Conservation (phyloP, 1,139 yeast genomes). For the Hanseniaspora uvarum region DNA sequence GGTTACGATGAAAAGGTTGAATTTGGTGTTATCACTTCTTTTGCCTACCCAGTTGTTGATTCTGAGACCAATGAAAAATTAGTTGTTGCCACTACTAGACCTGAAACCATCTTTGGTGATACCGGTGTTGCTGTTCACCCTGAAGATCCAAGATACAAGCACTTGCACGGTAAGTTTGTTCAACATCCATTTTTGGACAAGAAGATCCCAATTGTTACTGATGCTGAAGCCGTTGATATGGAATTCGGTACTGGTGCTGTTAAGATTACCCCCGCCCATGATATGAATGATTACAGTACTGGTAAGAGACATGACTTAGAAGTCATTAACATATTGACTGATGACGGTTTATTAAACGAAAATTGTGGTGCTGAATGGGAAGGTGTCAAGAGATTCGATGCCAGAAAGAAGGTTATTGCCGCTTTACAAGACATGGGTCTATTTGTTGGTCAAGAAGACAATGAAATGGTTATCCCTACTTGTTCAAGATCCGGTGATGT, state of each 20-base stretch:
- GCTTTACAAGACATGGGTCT: conserved; percentile 56
- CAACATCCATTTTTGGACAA: conserved; percentile 84
- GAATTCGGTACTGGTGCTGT: conserved; percentile 99
- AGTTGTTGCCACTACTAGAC: conserved; percentile 95
- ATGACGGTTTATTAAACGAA: conserved; percentile 82
- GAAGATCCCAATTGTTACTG: conserved; percentile 77
- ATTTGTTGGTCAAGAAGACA: conserved; percentile 74
- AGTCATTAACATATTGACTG: conserved; percentile 80
- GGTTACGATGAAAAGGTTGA: conserved; percentile 84
- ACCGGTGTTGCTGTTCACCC: conserved; percentile 98
- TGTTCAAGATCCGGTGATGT: conserved; percentile 96
- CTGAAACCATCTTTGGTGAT: conserved; percentile 96
- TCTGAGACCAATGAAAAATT: conserved; percentile 64
- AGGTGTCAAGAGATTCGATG: conserved; percentile 90
- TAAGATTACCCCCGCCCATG: conserved; percentile 97
- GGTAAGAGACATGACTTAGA: conserved; percentile 91
- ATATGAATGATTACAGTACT: conserved; percentile 88
- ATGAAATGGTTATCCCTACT: conserved; percentile 87
- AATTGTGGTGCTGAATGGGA: conserved; percentile 79
- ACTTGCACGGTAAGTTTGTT: conserved; percentile 86
- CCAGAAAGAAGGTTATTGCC: conserved; percentile 76
- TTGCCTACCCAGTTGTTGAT: conserved; percentile 78
- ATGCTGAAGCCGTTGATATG: conserved; percentile 93
- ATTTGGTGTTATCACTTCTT: conserved; percentile 90
- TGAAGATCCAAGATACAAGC: conserved; percentile 80